Percentiles rank a stretch among this genome's conserved stretches.
Evolutionary conservation across 768 basidiomycete species (phyloP).

Genomic region (Macrolepiota albuminosa): DNA sequence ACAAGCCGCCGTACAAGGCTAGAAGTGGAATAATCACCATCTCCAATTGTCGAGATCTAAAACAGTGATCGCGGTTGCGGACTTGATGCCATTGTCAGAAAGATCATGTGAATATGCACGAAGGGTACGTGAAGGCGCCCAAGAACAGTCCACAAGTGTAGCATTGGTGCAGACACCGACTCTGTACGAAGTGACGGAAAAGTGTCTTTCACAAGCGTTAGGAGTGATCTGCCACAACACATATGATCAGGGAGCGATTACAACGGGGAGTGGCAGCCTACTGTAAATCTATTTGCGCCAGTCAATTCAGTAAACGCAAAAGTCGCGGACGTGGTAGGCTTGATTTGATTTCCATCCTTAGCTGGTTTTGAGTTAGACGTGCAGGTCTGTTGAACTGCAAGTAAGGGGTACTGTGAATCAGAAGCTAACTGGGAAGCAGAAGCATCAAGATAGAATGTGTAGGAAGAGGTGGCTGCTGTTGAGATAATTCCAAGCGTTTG

Average conservation of each 20-base stretch:
- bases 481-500: slow-evolving; percentile 14
- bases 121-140: slow-evolving; percentile 10
- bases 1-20: neutral
- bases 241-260: neutral
- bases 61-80: slow-evolving; percentile 12
- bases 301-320: slow-evolving; percentile 1
- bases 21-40: slow-evolving; percentile 3
- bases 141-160: slow-evolving; percentile 7
- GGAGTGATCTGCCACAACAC: slow-evolving; percentile 5
- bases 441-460: slow-evolving; percentile 10
- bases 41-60: slow-evolving; percentile 15
- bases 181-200: slow-evolving; percentile 9
- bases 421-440: slow-evolving; percentile 1
- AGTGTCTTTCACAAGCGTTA: slow-evolving; percentile 4
- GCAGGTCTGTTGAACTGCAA: slow-evolving; percentile 13
- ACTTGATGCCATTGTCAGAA: slow-evolving; percentile 10
- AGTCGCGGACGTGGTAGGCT: neutral
- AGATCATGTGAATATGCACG: slow-evolving; percentile 13
- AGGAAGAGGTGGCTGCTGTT: slow-evolving; percentile 10
- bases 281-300: slow-evolving; percentile 8
- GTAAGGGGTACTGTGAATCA: neutral
- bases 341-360: neutral
- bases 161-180: slow-evolving; percentile 12
- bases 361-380: slow-evolving; percentile 2
- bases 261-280: neutral